Conservation (phyloP, 345 rosid species). For the Hypericum perforatum region DNA sequence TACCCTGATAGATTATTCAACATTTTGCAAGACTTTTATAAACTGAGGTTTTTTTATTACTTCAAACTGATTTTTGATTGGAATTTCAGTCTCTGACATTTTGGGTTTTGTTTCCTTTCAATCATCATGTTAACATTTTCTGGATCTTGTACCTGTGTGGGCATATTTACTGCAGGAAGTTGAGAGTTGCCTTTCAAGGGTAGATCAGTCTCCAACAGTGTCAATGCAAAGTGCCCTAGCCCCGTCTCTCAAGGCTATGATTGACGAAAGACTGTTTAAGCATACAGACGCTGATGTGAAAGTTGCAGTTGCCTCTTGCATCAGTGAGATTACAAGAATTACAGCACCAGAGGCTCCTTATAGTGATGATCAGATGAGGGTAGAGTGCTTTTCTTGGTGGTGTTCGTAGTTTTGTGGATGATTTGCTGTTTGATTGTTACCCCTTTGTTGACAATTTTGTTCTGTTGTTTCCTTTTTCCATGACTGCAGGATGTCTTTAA, state of each 20-base stretch:
- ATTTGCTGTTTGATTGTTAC: background rate
- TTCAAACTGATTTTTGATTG: too few species aligned
- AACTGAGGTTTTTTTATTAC: too few species aligned
- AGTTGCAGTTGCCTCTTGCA: conserved; percentile 89
- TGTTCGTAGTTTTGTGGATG: background rate
- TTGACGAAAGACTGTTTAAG: conserved; percentile 45
- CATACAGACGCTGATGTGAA: conserved; percentile 70
- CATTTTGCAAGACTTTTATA: too few species aligned
- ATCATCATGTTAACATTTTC: background rate
- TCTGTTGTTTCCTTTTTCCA: conserved; percentile 8
- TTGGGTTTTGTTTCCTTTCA: background rate
- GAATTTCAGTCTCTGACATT: too few species aligned
- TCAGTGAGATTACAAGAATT: conserved; percentile 94
- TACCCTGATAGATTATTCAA: too few species aligned
- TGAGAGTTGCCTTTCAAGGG: conserved; percentile 51
- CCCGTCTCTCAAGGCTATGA: conserved; percentile 64
- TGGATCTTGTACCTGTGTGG: conserved; percentile 2
- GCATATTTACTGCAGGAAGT: conserved; percentile 39
- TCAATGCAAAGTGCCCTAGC: conserved; percentile 64
- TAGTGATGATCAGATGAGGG: conserved; percentile 89
- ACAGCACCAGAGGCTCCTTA: conserved; percentile 99
- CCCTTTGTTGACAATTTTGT: conserved; percentile 1
- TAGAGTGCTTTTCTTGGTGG: conserved; percentile 12
- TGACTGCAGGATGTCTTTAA: conserved; percentile 72
- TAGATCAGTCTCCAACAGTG: conserved; percentile 75